A percentile compares a stretch with the other conserved stretches of the same genome.
These are phyloP conservation scores for Wickerhamomyces queroliae DNA, from an alignment of 805 yeast genomes.

Conservation along the genomic window DNA sequence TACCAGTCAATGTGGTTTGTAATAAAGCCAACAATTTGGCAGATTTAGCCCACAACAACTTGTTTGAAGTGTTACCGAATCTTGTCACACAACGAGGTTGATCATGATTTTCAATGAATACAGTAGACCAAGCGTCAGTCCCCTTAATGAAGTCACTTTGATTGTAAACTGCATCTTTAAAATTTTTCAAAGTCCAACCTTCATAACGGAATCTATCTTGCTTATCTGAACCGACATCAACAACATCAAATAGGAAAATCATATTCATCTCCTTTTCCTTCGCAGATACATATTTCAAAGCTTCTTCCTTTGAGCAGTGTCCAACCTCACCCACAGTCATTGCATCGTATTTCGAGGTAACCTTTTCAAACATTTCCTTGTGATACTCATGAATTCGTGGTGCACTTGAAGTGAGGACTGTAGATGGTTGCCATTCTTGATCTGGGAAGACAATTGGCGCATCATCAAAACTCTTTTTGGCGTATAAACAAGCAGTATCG, in stretches of 20 bases:
- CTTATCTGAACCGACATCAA: constrained; percentile 32
- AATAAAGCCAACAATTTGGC: constrained; percentile 45
- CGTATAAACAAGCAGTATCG: constrained; percentile 48
- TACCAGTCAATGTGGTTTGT: constrained; percentile 44
- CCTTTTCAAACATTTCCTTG: constrained; percentile 40
- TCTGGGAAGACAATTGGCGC: constrained; percentile 41
- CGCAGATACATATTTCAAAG: constrained; percentile 36
- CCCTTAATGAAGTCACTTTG: constrained; percentile 35
- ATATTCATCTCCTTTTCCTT: constrained; percentile 33
- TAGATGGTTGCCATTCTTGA: constrained; percentile 34
- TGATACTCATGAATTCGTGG: constrained; percentile 56
- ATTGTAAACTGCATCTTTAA: constrained; percentile 33
- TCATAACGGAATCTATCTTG: constrained; percentile 29
- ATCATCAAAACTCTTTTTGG: constrained; percentile 41
- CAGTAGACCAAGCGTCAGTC: constrained; percentile 53
- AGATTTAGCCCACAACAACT: constrained; percentile 27
- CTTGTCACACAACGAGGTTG: constrained; percentile 51
- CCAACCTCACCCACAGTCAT: constrained; percentile 58
- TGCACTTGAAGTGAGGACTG: constrained; percentile 32
- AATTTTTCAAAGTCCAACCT: constrained; percentile 30
- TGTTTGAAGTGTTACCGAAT: constrained; percentile 38
- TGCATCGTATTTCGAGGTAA: constrained; percentile 39
- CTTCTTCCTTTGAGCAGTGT: constrained; percentile 33
- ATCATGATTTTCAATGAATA: constrained; percentile 53
- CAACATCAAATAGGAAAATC: constrained; percentile 32